A percentile compares a stretch with the other conserved stretches of the same genome.
Evolutionary conservation across 2,329 filamentous ascomycete species (phyloP).

Genomic region (Delphinella strobiligena): DNA sequence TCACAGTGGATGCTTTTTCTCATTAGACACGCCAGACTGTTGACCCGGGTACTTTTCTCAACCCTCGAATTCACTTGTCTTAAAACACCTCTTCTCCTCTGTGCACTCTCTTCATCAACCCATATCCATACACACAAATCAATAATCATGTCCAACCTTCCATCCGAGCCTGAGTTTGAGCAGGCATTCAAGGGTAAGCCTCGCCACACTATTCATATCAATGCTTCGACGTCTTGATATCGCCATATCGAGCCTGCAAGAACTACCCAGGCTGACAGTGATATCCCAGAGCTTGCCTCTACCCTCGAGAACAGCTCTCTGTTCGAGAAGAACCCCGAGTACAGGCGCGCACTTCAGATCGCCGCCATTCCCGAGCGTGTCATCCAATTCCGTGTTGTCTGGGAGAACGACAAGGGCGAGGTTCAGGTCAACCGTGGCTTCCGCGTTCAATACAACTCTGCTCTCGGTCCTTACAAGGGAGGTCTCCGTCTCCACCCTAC

Average conservation of each 20-base stretch:
- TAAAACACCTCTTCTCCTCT: neutral
- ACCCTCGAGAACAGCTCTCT: conserved; percentile 90
- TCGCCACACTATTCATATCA: neutral
- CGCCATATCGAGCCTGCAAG: no score
- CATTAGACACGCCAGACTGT: neutral
- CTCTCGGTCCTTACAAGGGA: conserved; percentile 95
- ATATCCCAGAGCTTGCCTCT: conserved; percentile 71
- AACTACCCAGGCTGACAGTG: conserved; percentile 1
- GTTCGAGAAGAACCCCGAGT: conserved; percentile 89
- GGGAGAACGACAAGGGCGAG: conserved; percentile 87
- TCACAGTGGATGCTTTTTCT: neutral
- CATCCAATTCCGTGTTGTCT: conserved; percentile 93
- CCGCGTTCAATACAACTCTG: conserved; percentile 97
- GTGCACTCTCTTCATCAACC: conserved; percentile 2
- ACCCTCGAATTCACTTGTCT: conserved; percentile 7
- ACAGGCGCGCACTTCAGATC: conserved; percentile 79
- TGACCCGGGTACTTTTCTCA: conserved; percentile 6
- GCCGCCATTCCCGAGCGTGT: conserved; percentile 87
- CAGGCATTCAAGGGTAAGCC: conserved; percentile 86
- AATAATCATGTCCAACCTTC: conserved; percentile 52
- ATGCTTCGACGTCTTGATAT: no score
- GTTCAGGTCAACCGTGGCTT: conserved; percentile 89
- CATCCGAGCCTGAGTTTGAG: conserved; percentile 91
- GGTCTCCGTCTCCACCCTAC: conserved; percentile 89
- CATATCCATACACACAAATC: conserved; percentile 3